Evolutionary conservation across 495 filamentous ascomycete species (phyloP).

Genomic region (Trypethelium eluteriae): DNA sequence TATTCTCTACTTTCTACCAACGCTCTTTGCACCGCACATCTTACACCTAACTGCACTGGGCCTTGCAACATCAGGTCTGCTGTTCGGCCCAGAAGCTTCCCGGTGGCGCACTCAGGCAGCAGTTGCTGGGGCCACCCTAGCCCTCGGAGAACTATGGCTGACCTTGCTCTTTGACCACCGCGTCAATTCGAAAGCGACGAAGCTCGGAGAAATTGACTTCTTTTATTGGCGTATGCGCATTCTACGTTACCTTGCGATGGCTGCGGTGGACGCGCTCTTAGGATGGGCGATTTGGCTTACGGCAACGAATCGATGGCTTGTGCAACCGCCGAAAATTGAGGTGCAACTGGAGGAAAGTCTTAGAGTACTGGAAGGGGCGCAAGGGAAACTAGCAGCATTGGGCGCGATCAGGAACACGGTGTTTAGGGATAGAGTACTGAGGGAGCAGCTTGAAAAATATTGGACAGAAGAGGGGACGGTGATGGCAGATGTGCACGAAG

Average conservation of each 20-base stretch:
- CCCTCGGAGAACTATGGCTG: constrained; percentile 56
- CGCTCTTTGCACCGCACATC: constrained; percentile 67
- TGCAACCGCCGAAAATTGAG: constrained; percentile 42
- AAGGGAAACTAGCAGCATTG: constrained; percentile 46
- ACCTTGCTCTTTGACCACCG: constrained; percentile 54
- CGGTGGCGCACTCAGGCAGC: constrained; percentile 66
- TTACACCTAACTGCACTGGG: constrained; percentile 63
- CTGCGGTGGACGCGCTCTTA: constrained; percentile 52
- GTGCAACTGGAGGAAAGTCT: constrained; percentile 43
- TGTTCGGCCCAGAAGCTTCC: constrained; percentile 49
- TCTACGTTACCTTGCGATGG: constrained; percentile 52
- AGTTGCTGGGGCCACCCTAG: constrained; percentile 52
- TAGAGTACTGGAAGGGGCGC: constrained; percentile 39
- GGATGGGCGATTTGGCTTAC: constrained; percentile 61
- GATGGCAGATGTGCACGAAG: constrained; percentile 38
- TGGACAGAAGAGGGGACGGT: constrained; percentile 44
- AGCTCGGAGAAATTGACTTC: constrained; percentile 51
- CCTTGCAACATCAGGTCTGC: constrained; percentile 49
- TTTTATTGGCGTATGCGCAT: constrained; percentile 62
- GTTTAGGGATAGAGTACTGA: constrained; percentile 48
- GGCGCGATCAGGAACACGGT: constrained; percentile 52
- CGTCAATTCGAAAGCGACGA: constrained; percentile 49
- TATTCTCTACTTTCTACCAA: constrained; percentile 72
- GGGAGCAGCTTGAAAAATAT: constrained; percentile 49
- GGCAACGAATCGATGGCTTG: constrained; percentile 65